A percentile compares a stretch with the other conserved stretches of the same genome.
phyloP scores from a whole-genome alignment of 441 rosid genomes.

The Iberis amara region DNA sequence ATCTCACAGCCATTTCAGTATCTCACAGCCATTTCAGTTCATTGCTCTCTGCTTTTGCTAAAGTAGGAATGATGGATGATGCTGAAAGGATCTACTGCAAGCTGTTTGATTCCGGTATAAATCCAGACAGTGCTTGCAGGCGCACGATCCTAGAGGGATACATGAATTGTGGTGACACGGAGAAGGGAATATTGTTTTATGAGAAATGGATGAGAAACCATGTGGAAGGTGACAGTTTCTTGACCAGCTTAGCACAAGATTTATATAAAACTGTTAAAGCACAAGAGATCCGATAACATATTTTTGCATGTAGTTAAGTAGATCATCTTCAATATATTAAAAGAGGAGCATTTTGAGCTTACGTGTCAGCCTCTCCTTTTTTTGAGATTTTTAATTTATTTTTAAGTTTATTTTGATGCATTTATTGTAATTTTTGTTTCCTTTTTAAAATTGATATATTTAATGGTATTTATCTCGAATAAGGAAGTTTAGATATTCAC shows the following conservation, averaged over 20 bases:
- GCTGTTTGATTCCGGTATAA: slow-evolving; percentile 36
- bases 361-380: too few species aligned
- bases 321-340: too few species aligned
- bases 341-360: too few species aligned
- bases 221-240: slow-evolving; percentile 42
- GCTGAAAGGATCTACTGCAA: slow-evolving; percentile 53
- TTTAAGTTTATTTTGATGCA: too few species aligned
- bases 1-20: slow-evolving; percentile 50
- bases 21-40: slow-evolving; percentile 52
- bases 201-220: slow-evolving; percentile 40
- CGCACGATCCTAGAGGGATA: slow-evolving; percentile 59
- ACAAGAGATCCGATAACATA: slow-evolving; percentile 12
- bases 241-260: slow-evolving; percentile 54
- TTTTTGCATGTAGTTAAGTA: not conserved
- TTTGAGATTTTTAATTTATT: too few species aligned
- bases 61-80: slow-evolving; percentile 52
- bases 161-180: slow-evolving; percentile 45
- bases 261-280: slow-evolving; percentile 44
- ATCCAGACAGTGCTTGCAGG: slow-evolving; percentile 48
- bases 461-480: too few species aligned
- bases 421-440: too few species aligned
- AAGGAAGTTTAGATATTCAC: too few species aligned
- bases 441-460: too few species aligned
- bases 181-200: slow-evolving; percentile 50
- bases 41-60: slow-evolving; percentile 47